Conservation (phyloP, 2,329 filamentous ascomycete species). For the Diaporthe citrichinensis region DNA sequence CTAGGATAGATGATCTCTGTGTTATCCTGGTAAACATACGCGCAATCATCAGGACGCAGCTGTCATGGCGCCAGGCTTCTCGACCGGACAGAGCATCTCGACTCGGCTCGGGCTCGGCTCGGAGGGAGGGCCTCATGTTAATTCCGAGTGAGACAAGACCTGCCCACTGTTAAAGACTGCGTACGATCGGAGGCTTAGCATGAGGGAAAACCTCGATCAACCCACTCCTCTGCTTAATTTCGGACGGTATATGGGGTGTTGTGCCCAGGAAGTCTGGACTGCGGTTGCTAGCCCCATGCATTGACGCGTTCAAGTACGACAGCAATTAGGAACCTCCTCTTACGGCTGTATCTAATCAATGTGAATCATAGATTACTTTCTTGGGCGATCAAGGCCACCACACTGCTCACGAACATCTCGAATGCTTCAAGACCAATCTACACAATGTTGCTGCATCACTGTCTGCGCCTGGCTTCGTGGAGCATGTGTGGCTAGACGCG, state of each 20-base stretch:
- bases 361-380: neutral
- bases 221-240: constrained; percentile 19
- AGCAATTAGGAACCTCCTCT: neutral
- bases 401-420: neutral
- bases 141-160: constrained; percentile 3
- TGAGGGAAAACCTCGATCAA: neutral
- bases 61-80: neutral
- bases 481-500: neutral
- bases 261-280: neutral
- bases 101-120: constrained; percentile 25
- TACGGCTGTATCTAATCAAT: neutral
- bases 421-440: neutral
- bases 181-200: constrained; percentile 6
- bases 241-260: neutral
- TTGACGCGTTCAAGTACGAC: constrained; percentile 22
- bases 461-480: neutral
- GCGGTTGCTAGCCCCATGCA: neutral
- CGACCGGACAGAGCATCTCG: neutral
- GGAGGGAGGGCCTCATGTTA: constrained; percentile 10
- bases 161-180: neutral
- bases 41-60: neutral
- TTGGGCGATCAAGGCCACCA: neutral
- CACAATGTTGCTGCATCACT: neutral
- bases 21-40: neutral
- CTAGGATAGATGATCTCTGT: neutral